Evolutionary conservation across 2,329 filamentous ascomycete species (phyloP), one percentile per base, ranked within the genome.

Genomic region (Polytolypa hystricis): DNA sequence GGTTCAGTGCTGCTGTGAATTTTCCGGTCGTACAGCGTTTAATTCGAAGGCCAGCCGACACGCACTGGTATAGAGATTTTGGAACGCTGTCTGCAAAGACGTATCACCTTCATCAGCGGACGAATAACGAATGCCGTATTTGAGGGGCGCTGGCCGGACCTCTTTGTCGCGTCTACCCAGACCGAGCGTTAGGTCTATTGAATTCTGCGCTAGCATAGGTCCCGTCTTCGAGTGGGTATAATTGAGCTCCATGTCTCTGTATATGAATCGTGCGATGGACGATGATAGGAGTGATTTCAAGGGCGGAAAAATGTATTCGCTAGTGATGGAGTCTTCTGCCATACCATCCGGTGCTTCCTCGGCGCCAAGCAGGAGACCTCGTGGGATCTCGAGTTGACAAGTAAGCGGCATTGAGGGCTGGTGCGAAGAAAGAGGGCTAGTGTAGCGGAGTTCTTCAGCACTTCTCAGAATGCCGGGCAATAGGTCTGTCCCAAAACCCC

Each of bases 21-120:
- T n/a, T n/a, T n/a, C n/a, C n/a, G 21, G 21, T 7, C 21, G 21
- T n/a, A 25, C 16, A 7, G 40, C 47, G 16, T 57, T 50, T 28
- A 61, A 39, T 37, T 55, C 45, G 41, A 62, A 61, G 16, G 60
- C 57, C 48, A 64, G 48, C 8, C 51, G 46, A 38, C 58, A 63
- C 11, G 60, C 55, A 9, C 52, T 42, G 4, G 41, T 50, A 33
- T 62, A 62, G 32, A 63, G 60, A 1, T 51, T 51, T 35, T 54
- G 45, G 35, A 62, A 62, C 8, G 51, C 42, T 1, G 41, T 36
- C 30, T 50, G 41, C 23, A 52, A 37, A 21, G 45, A 38, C 6
- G 33, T 36, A n/a, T 42, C 37, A 12, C 35, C 26, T 16, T 33
- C 26, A 8, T 33, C 34, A 1, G 23, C 16, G 6, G 34, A 29